Evolutionary conservation across 768 basidiomycete species (phyloP).

Genomic region (Cyclocybe cylindracea): DNA sequence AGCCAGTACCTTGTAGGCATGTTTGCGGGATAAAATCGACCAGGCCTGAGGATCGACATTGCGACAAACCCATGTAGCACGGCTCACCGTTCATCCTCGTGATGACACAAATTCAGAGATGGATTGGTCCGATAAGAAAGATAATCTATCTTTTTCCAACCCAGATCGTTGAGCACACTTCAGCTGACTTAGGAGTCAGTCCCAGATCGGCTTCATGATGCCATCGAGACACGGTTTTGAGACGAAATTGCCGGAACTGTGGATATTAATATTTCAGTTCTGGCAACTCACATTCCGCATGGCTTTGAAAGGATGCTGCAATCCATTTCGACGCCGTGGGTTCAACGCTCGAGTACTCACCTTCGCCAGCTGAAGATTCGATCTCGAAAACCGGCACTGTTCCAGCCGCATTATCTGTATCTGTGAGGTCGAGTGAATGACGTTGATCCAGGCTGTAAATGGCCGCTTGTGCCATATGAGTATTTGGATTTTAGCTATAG

Average conservation of each 20-base stretch:
- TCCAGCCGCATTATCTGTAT: conserved; percentile 1
- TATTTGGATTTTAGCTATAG: conserved; percentile 28
- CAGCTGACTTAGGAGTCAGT: conserved; percentile 16
- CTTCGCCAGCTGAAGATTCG: neutral
- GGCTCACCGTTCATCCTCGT: conserved; percentile 10
- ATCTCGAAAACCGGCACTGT: neutral
- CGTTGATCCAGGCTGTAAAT: conserved; percentile 11
- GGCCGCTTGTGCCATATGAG: conserved; percentile 22
- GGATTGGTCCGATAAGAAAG: conserved; percentile 35
- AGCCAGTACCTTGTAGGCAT: conserved; percentile 95
- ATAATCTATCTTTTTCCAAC: conserved; percentile 30
- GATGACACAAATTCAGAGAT: conserved; percentile 23
- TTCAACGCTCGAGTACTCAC: too few species aligned
- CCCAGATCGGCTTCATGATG: conserved; percentile 17
- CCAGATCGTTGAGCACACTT: conserved; percentile 17
- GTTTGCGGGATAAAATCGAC: conserved; percentile 66
- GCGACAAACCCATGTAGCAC: conserved; percentile 14
- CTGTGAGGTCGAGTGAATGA: conserved; percentile 1
- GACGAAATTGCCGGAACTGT: conserved; percentile 15
- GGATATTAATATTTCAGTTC: conserved; percentile 4
- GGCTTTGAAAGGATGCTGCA: neutral
- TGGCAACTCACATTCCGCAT: neutral
- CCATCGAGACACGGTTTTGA: conserved; percentile 6
- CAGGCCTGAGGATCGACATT: conserved; percentile 12
- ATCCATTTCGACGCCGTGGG: too few species aligned